These are phyloP conservation scores for Ogataea hybrid DNA, from an alignment of 1,139 yeast species.

Conservation along the genomic window DNA sequence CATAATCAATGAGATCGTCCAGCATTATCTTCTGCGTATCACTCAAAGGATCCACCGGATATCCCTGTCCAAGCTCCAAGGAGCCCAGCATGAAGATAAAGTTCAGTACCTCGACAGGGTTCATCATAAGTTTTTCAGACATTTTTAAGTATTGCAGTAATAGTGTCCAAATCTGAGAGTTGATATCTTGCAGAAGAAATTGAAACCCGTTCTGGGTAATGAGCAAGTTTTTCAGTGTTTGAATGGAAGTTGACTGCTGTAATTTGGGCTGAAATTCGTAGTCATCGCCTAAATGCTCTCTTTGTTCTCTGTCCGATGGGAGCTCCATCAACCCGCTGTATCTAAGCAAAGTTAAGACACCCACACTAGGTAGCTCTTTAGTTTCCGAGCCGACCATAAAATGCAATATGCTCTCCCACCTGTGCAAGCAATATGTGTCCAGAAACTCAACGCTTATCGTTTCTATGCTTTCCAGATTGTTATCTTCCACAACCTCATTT, in stretches of 20 bases:
- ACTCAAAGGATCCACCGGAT: conserved; percentile 67
- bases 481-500: conserved; percentile 15
- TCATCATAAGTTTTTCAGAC: conserved; percentile 85
- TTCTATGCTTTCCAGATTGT: conserved; percentile 35
- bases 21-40: conserved; percentile 85
- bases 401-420: conserved; percentile 95
- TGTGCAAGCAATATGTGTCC: conserved; percentile 76
- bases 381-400: conserved; percentile 94
- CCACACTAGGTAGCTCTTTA: conserved; percentile 61
- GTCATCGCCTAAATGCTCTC: conserved; percentile 26
- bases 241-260: conserved; percentile 21
- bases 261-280: conserved; percentile 29
- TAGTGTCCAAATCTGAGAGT: conserved; percentile 94
- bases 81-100: conserved; percentile 93
- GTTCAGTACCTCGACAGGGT: conserved; percentile 92
- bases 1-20: conserved; percentile 88
- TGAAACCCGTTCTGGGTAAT: conserved; percentile 95
- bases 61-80: conserved; percentile 84
- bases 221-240: conserved; percentile 44
- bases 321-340: conserved; percentile 85
- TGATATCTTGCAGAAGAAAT: conserved; percentile 85
- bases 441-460: conserved; percentile 62
- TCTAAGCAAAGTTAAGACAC: conserved; percentile 60
- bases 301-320: conserved; percentile 37
- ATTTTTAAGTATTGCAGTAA: conserved; percentile 81